Evolutionary conservation across 495 filamentous ascomycete genomes (phyloP).

Genomic region (Aspergillus saccharolyticus): DNA sequence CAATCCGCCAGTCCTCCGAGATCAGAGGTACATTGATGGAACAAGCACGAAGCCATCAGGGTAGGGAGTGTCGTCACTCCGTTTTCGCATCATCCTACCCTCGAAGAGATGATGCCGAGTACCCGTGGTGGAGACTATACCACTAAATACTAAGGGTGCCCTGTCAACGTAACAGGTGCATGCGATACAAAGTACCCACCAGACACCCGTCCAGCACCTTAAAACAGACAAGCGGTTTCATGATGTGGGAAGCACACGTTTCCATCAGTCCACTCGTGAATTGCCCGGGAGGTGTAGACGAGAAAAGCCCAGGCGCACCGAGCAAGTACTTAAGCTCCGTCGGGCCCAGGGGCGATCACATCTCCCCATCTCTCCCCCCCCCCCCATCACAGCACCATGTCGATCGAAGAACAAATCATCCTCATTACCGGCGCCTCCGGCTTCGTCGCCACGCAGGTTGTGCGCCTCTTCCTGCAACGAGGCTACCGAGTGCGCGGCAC

Average conservation of each 20-base stretch:
- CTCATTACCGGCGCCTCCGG: constrained; percentile 10
- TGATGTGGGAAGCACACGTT: neutral
- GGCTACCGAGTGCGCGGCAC: constrained; percentile 10
- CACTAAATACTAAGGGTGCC: neutral
- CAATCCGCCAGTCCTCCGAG: too few relatives aligned
- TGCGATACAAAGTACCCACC: neutral
- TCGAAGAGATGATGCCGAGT: neutral
- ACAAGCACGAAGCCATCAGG: too few relatives aligned
- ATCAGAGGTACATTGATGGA: too few relatives aligned
- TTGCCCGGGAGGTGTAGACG: too few relatives aligned
- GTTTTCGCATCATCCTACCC: neutral
- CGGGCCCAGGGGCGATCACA: too few relatives aligned
- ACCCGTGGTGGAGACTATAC: neutral
- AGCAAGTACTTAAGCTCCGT: too few relatives aligned
- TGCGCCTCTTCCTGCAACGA: neutral
- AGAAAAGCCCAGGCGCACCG: too few relatives aligned
- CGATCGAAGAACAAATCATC: neutral
- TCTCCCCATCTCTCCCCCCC: too few relatives aligned
- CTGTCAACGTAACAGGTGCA: neutral
- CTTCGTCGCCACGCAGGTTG: constrained; percentile 6
- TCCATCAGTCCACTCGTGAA: too few relatives aligned
- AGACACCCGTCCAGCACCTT: neutral
- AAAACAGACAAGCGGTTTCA: neutral
- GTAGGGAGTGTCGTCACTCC: neutral
- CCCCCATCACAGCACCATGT: neutral